phyloP scores from a whole-genome alignment of 495 filamentous ascomycete species.

The Corynascus novoguineensis region DNA sequence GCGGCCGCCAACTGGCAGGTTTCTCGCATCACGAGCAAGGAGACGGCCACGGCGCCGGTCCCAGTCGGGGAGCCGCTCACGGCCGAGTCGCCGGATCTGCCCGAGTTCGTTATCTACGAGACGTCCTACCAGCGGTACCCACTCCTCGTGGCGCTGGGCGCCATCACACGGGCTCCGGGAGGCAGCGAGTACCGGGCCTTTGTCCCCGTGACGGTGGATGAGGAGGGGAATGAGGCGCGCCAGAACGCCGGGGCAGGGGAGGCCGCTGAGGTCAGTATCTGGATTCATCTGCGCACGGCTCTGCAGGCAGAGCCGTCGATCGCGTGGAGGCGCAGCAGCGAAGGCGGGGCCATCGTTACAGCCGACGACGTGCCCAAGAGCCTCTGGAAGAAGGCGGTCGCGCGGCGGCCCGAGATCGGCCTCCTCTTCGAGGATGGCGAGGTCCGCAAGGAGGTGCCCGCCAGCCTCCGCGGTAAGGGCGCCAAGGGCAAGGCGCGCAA shows the following conservation, averaged over 20 bases:
- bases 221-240: conserved; percentile 11
- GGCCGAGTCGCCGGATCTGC: conserved; percentile 23
- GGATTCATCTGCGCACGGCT: conserved; percentile 32
- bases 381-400: conserved; percentile 35
- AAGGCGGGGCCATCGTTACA: conserved; percentile 28
- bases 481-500: conserved; percentile 37
- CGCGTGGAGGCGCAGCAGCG: conserved; percentile 29
- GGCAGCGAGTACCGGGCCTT: conserved; percentile 27
- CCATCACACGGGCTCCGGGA: conserved; percentile 31
- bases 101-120: conserved; percentile 36
- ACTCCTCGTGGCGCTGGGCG: conserved; percentile 27
- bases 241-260: conserved; percentile 2
- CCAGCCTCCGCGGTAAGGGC: conserved; percentile 39
- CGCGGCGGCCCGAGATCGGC: conserved; percentile 32
- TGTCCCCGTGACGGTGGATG: conserved; percentile 20
- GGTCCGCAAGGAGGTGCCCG: conserved; percentile 41
- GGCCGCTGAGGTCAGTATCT: conserved; percentile 32
- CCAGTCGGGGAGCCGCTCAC: conserved; percentile 28
- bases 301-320: conserved; percentile 26
- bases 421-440: conserved; percentile 33
- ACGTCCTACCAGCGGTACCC: conserved; percentile 37
- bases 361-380: conserved; percentile 29
- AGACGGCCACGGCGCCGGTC: conserved; percentile 18
- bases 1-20: conserved; percentile 29
- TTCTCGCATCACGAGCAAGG: conserved; percentile 23